These are phyloP conservation scores for Acanthamoeba rhysodes DNA, from an alignment of 208 protist species.

Conservation along the genomic window DNA sequence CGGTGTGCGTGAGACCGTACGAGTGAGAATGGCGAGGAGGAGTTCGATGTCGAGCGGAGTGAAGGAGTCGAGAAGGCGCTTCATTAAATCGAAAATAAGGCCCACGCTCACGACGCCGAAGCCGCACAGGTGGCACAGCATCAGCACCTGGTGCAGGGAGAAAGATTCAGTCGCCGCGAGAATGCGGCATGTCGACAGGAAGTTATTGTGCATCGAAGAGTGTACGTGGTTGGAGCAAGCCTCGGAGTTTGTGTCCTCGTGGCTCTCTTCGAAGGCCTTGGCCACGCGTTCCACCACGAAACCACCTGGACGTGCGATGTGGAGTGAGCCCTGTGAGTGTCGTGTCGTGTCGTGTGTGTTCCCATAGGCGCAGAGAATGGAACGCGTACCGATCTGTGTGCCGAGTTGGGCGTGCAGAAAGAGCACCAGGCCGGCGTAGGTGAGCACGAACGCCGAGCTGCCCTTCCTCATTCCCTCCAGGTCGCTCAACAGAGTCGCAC, in stretches of 20 bases:
- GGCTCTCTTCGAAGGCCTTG: conserved; percentile 39
- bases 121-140: conserved; percentile 47
- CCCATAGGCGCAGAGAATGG: neutral
- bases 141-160: neutral
- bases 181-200: neutral
- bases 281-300: neutral
- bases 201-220: neutral
- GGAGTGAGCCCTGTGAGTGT: neutral
- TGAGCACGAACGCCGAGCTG: neutral
- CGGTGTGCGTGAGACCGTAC: neutral
- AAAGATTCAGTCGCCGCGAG: neutral
- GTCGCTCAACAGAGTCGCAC: neutral
- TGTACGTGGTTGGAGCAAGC: neutral
- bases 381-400: conserved; percentile 3
- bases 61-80: neutral
- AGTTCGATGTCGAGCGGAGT: conserved; percentile 60
- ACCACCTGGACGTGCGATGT: neutral
- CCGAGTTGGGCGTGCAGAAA: conserved; percentile 36
- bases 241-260: conserved; percentile 13
- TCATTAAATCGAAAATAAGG: conserved; percentile 34
- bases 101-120: conserved; percentile 23
- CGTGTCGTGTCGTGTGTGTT: neutral
- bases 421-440: conserved; percentile 17
- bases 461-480: neutral
- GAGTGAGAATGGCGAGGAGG: conserved; percentile 35